Evolutionary conservation across 345 rosid species (phyloP).

Genomic region (Toxicodendron radicans): DNA sequence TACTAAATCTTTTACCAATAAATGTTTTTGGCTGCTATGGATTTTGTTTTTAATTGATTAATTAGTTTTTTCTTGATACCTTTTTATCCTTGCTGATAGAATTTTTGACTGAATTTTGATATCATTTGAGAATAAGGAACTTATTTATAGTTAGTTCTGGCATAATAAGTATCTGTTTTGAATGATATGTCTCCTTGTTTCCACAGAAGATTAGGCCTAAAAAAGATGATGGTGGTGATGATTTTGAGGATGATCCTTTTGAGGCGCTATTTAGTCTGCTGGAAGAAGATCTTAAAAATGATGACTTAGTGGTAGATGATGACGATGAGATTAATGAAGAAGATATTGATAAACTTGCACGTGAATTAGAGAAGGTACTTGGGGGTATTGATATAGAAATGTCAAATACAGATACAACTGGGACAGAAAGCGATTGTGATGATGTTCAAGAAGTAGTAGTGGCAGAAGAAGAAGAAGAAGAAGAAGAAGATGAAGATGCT

Average conservation of each 20-base stretch:
- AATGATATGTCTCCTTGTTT: not conserved
- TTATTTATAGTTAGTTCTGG: too few species aligned
- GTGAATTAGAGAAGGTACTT: constrained; percentile 53
- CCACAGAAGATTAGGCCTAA: constrained; percentile 30
- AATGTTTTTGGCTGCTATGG: not conserved
- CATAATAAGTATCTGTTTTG: not conserved
- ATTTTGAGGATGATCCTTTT: constrained; percentile 68
- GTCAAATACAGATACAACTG: constrained; percentile 24
- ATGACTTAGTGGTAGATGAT: constrained; percentile 32
- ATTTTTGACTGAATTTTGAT: too few species aligned
- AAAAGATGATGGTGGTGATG: constrained; percentile 32
- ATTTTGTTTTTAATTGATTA: not conserved
- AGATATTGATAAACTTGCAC: constrained; percentile 68
- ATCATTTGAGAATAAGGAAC: too few species aligned
- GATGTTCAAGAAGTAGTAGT: constrained; percentile 27
- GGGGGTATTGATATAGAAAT: constrained; percentile 54
- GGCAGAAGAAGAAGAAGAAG: constrained; percentile 42
- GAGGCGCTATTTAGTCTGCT: constrained; percentile 66
- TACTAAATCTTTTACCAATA: too few species aligned
- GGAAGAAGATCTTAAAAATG: constrained; percentile 76
- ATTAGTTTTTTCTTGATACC: too few species aligned
- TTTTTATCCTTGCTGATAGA: too few species aligned
- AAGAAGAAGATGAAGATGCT: constrained; percentile 17
- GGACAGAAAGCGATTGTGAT: constrained; percentile 14
- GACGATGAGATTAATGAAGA: constrained; percentile 69